Evolutionary conservation across 1,284 basidiomycete species (phyloP), one percentile per base, ranked within the genome.

Genomic region (Melampsora abietis-canadensis): DNA sequence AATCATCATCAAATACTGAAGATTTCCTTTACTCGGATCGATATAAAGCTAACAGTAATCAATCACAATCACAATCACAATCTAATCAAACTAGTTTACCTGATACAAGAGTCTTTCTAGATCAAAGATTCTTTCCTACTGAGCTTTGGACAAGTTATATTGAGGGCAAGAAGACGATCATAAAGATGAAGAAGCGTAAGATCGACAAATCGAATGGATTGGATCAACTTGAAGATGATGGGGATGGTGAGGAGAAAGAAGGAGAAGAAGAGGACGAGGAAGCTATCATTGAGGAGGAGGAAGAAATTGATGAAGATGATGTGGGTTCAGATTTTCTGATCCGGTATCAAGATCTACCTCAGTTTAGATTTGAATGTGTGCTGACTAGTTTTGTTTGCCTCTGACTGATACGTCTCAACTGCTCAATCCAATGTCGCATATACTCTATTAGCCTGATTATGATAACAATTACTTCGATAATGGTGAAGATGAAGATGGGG

Each of bases 401-500:
- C 34, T 34, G 3, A 34, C 34, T 34, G 34, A 34, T 34, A 34
- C 34, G 34, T 34, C 34, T 34, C 8, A 3, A 27, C 2, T 68
- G 60, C 17, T 19, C 44, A 21, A 68, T 30, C 15, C 34, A 40
- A 30, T 40, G 34, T 61, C 59, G 21, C 2, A 34, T 63, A 10
- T 27, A 10, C 17, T 4, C 51, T 63, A 15, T 14, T 31, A 70
- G 68, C 68, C 68, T 19, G 68, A 70, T 63, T 70, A 70, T 54
- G 68, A 70, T 37, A 70, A 70, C 46, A 70, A 70, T 40, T 70
- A 70, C 31, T 70, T 70, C 30, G 68, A 70, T 54, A 70, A 70
- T 63, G 68, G 68, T 34, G 68, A 70, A 47, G 68, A 40, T 21
- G 68, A 70, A 7, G 68, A 70, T n/a, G 68, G 68, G 4, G 59